Evolutionary conservation across 2,329 filamentous ascomycete species (phyloP), one percentile per base, ranked within the genome.

Genomic region (Colletotrichum sp.): DNA sequence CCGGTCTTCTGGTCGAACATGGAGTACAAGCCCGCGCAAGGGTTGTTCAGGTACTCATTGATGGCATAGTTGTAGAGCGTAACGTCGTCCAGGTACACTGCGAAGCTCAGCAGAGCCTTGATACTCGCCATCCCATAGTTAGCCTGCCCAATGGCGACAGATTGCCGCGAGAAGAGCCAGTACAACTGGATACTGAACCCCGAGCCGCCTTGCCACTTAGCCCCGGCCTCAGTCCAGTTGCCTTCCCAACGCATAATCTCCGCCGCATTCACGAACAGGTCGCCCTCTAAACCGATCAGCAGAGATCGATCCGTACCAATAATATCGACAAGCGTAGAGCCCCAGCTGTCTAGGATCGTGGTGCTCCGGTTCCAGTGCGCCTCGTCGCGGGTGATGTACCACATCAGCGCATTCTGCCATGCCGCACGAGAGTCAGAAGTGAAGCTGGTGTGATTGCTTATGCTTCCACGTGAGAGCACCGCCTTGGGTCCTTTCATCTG

Each of bases 221-320:
- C 81, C 3, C 84, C 84, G 4, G 75, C 32, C 72, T 87, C 85
- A 0, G 79, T 78, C 85, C 85, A 87, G 26, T 80, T 79, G 9
- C 84, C 85, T 74, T 87, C 85, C 84, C 84, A 86, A 34, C 85
- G 82, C 84, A 87, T 85, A 34, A 87, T 86, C 78, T 87, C 86
- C 1, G 85, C 86, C 0, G 85, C 85, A 39, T 87, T 87, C 24
- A 82, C 84, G 10, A 87, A 82, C 18, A 87, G 52, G 26, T 84
- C 82, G 2, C 86, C 85, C 10, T 87, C 85, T 1, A 87, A 77
- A 1, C 82, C 84, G 8, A 86, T 77, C 7, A 86, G 75, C 3
- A 87, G 81, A 2, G 84, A 84, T 1, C 78, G 79, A 69, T 85
- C 84, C 1, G 78, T 81, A 3, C 84, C 83, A 48, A 84, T 80